Evolutionary conservation across 306 rosid species (phyloP).

Genomic region (Corylus americana): DNA sequence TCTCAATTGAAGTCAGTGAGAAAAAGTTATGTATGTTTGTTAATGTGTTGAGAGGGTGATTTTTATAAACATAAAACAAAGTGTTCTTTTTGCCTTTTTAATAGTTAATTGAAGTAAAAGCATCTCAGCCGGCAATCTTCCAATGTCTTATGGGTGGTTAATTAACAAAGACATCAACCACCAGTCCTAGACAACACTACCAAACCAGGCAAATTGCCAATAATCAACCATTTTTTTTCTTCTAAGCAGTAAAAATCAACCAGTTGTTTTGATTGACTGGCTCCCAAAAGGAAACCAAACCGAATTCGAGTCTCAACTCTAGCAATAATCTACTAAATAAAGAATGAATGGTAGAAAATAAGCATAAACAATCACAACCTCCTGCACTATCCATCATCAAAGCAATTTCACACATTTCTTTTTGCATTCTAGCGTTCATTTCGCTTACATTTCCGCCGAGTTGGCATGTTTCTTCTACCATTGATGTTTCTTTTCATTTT

Average conservation of each 20-base stretch:
- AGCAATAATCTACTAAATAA: neutral
- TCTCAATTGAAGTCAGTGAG: neutral
- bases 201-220: neutral
- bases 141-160: neutral
- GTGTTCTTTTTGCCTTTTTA: neutral
- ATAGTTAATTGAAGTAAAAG: neutral
- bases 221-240: neutral
- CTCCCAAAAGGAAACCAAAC: conserved; percentile 9
- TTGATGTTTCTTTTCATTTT: no score
- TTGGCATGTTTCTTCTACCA: no score
- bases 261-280: neutral
- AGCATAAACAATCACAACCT: neutral
- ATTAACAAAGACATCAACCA: neutral
- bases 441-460: no score
- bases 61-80: no score
- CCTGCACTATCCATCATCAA: neutral
- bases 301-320: neutral
- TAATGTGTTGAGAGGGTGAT: no score
- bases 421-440: no score
- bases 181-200: neutral
- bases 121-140: neutral
- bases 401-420: neutral
- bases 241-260: neutral
- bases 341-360: neutral
- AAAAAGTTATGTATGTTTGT: neutral